Conservation (phyloP, 345 rosid species). For the Salix viminalis region DNA sequence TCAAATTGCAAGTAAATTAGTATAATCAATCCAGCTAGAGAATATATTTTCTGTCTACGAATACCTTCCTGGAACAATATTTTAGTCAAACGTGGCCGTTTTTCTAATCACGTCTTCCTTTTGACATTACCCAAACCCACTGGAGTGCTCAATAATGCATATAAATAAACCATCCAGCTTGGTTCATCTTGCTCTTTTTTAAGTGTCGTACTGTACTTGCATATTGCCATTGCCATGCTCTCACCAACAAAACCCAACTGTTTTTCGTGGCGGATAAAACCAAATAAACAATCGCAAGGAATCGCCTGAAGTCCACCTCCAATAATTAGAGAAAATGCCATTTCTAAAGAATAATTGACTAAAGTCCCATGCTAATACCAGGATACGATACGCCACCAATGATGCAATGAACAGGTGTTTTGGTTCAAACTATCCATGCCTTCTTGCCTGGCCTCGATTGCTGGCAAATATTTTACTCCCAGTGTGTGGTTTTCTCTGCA, state of each 20-base stretch:
- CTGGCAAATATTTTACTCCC: no score
- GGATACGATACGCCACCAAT: no score
- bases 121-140: constrained; percentile 8
- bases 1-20: background rate
- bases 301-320: background rate
- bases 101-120: background rate
- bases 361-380: no score
- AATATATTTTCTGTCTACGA: background rate
- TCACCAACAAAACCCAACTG: background rate
- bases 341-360: background rate
- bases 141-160: constrained; percentile 12
- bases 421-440: no score
- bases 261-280: background rate
- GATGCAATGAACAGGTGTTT: no score
- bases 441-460: no score
- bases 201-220: no score
- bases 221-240: no score
- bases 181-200: background rate
- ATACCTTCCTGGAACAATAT: background rate
- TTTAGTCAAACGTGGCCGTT: background rate
- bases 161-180: background rate
- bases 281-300: no score
- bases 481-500: no score
- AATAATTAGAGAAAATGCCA: background rate
- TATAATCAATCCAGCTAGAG: background rate